These are phyloP conservation scores for Syzygium malaccense DNA, from an alignment of 441 rosid species.

Conservation along the genomic window DNA sequence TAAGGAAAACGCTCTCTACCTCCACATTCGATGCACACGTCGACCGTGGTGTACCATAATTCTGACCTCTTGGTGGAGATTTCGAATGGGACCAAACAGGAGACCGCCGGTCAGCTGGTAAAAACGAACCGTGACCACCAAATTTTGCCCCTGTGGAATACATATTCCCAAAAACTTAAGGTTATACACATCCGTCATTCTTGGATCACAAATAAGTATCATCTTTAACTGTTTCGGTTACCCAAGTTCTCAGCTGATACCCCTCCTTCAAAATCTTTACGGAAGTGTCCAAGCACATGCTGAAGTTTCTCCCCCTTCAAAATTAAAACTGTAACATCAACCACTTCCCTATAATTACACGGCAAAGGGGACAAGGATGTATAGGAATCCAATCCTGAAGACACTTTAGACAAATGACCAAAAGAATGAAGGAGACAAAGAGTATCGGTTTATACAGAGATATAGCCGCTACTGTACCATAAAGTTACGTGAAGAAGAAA, in stretches of 20 bases:
- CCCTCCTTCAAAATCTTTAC: conserved; percentile 77
- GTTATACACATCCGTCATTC: not conserved
- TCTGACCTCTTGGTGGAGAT: conserved; percentile 52
- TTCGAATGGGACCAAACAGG: conserved; percentile 58
- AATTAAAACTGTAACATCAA: not conserved
- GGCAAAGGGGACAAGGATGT: not conserved
- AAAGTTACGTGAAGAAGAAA: not conserved
- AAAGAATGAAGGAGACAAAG: not conserved
- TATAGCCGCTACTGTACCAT: not conserved
- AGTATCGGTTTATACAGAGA: not conserved
- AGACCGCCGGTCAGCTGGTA: conserved; percentile 76
- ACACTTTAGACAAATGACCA: not conserved
- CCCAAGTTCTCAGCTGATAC: conserved; percentile 71
- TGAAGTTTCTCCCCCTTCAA: conserved; percentile 68
- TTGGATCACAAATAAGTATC: conserved; percentile 15
- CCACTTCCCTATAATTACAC: not conserved
- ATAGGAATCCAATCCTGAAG: not conserved
- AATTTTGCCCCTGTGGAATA: conserved; percentile 71
- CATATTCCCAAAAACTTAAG: not conserved
- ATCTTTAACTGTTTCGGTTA: conserved; percentile 29
- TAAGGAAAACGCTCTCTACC: conserved; percentile 32
- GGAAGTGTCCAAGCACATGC: conserved; percentile 65
- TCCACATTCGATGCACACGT: conserved; percentile 51
- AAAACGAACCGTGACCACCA: conserved; percentile 98
- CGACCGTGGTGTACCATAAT: conserved; percentile 39